A percentile compares a stretch with the other conserved stretches of the same genome.
These are phyloP conservation scores for Geotrichum europaeum DNA, from an alignment of 1,139 yeast species.

Conservation along the genomic window DNA sequence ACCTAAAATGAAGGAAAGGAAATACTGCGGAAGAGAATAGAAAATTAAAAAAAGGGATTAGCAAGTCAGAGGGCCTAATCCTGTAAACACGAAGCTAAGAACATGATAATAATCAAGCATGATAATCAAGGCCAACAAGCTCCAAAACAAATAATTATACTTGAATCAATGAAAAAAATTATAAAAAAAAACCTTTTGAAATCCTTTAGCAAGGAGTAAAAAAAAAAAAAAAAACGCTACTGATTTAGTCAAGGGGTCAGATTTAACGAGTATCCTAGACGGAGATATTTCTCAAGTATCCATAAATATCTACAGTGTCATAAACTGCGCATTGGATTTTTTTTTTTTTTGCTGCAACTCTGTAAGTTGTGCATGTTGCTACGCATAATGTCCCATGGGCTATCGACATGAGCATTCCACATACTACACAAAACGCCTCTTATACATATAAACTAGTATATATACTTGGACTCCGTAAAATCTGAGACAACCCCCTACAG, in stretches of 20 bases:
- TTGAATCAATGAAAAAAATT: too few relatives aligned
- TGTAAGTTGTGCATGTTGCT: neutral
- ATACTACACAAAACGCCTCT: neutral
- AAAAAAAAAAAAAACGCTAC: too few relatives aligned
- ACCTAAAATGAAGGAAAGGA: neutral
- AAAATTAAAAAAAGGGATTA: neutral
- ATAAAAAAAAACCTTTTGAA: too few relatives aligned
- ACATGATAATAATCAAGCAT: too few relatives aligned
- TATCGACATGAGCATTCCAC: neutral
- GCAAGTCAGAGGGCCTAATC: neutral
- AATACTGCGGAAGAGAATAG: neutral
- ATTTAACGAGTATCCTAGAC: too few relatives aligned
- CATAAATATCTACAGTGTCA: too few relatives aligned
- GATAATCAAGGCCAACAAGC: too few relatives aligned
- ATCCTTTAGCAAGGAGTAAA: too few relatives aligned
- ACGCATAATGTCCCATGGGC: neutral
- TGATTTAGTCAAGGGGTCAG: too few relatives aligned
- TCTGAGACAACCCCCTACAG: neutral
- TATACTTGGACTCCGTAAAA: neutral
- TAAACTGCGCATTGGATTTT: neutral
- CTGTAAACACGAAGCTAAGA: neutral
- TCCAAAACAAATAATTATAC: too few relatives aligned
- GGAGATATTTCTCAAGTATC: too few relatives aligned
- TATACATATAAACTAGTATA: neutral
- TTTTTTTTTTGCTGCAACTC: neutral